Evolutionary conservation across 2,329 filamentous ascomycete species (phyloP), one percentile per base, ranked within the genome.

Genomic region (Aschersonia sp.): DNA sequence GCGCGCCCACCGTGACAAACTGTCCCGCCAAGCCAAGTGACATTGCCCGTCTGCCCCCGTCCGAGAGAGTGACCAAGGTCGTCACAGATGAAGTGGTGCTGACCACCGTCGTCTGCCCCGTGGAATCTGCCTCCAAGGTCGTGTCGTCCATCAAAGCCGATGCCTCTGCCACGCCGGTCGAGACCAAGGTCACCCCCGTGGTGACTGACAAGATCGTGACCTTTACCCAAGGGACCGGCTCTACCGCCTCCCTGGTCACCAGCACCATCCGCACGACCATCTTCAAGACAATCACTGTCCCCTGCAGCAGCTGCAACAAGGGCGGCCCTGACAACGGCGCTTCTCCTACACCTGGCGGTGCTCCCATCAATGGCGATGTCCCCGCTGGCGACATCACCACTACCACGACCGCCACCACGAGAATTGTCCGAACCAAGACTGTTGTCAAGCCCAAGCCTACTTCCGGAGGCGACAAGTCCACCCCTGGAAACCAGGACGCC

Each of bases 1-100:
- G 76, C 60, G 72, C 67, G 52, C 65, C 76, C 48, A 73, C 70
- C 49, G 69, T 77, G 58, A 76, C 75, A 62, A 65, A 78, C 75
- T 80, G 76, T 63, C 67, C 67, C 48, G 61, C 45, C 49, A 47
- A 57, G 49, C 44, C 58, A 51, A 58, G 61, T 29, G 62, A 55
- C 46, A 56, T 64, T 46, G 60, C 60, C 46, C 55, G 57, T 50
- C 56, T 68, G 44, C 63, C 66, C 49, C 60, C 62, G 52, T 54
- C 57, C 11, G 60, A 65, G 52, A 61, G 59, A 56, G 50, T 55
- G 46, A 58, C 59, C 49, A 51, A 57, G 47, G 54, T 63, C 44
- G 59, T 65, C 50, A 70, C 67, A 49, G 57, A 68, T 55, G 66
- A 63, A 41, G 56, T 68, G 44, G 56, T 60, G 40, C 56, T 69